Percentiles rank a stretch among this genome's conserved stretches.
phyloP scores from a whole-genome alignment of 805 yeast genomes.

The Yamadazyma phyllophila region DNA sequence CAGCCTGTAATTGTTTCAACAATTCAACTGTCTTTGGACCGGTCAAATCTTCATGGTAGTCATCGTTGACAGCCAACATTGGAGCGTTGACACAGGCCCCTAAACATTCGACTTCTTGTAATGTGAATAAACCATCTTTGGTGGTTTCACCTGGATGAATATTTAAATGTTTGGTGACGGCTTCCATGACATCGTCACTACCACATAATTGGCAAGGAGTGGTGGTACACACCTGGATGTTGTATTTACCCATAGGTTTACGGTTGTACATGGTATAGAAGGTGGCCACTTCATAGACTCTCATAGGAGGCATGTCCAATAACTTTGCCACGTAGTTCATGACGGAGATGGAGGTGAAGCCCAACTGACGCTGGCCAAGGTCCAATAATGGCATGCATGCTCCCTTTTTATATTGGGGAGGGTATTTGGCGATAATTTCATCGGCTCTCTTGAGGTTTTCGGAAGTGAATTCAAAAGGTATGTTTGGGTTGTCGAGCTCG shows the following conservation, averaged over 20 bases:
- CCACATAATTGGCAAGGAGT: slow-evolving; percentile 88
- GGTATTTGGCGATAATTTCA: slow-evolving; percentile 74
- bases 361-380: slow-evolving; percentile 83
- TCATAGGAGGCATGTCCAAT: slow-evolving; percentile 89
- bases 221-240: slow-evolving; percentile 83
- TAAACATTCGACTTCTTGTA: slow-evolving; percentile 86
- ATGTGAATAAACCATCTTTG: slow-evolving; percentile 68
- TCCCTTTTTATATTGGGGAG: slow-evolving; percentile 81
- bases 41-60: slow-evolving; percentile 78
- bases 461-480: slow-evolving; percentile 69
- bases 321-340: slow-evolving; percentile 87
- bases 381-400: slow-evolving; percentile 87
- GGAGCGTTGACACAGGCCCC: slow-evolving; percentile 94
- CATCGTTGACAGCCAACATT: slow-evolving; percentile 82
- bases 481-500: slow-evolving; percentile 59
- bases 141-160: slow-evolving; percentile 79
- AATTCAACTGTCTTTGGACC: slow-evolving; percentile 59
- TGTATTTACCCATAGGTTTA: slow-evolving; percentile 80
- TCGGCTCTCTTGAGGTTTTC: slow-evolving; percentile 70
- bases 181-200: slow-evolving; percentile 73
- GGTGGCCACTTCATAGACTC: slow-evolving; percentile 90
- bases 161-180: slow-evolving; percentile 58
- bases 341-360: slow-evolving; percentile 81
- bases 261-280: slow-evolving; percentile 90
- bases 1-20: slow-evolving; percentile 61